Evolutionary conservation across 2,329 filamentous ascomycete genomes (phyloP), one percentile per base, ranked within the genome.

Genomic region (Elsinoe arachidis): DNA sequence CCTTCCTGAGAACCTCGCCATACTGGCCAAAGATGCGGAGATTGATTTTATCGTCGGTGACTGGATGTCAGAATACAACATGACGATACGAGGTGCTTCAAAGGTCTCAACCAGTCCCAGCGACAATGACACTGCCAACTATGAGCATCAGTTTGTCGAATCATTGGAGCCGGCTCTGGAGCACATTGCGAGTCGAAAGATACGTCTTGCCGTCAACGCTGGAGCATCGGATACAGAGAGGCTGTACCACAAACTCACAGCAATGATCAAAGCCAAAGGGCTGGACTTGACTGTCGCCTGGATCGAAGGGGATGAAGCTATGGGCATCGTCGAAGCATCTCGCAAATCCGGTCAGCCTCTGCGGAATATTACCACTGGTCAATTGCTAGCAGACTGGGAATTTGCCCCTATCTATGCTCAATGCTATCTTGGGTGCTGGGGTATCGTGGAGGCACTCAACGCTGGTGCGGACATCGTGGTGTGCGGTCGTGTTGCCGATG

Each of bases 161-260:
- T 1, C 67, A 79, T 19, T 66, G 73, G 60, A 65, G 76, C 62
- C 73, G 19, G 59, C 71, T 0, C 70, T 82, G 3, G 68, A 76
- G 3, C 63, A 78, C 4, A 69, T 79, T 59, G 66, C 72, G 1
- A 67, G 75, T 51, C 76, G 79, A 59, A 64, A 71, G 0, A 82
- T 82, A 67, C 80, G 79, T 59, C 70, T 83, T 9, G 71, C 81
- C 33, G 70, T 81, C 57, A 82, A 83, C 61, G 80, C 80, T 2
- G 80, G 81, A 0, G 78, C 76, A 1, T 71, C 79, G 12, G 79
- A 83, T 58, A 80, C 81, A 0, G 72, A 72, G 57, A 78, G 74
- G 0, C 63, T 84, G 14, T 77, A 80, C 2, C 62, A 75, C 52
- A 74, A 75, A 58, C 70, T 75, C 0, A 65, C 71, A 3, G 63